These are phyloP conservation scores for Taphrina deformans DNA, from an alignment of 1,139 yeast species.

Conservation along the genomic window DNA sequence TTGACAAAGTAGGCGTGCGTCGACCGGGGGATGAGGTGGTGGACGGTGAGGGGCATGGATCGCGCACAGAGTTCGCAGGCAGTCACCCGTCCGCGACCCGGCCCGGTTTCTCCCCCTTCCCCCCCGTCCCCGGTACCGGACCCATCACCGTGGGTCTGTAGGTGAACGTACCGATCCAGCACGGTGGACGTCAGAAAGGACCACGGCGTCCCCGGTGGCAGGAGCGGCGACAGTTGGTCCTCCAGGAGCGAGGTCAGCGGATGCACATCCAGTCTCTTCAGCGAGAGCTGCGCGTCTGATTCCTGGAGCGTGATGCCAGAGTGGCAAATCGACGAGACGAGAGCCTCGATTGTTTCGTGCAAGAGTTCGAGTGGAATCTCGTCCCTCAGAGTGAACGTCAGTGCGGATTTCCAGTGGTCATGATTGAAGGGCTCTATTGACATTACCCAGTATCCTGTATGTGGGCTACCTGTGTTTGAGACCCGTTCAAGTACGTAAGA, in stretches of 20 bases:
- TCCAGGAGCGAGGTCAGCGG: neutral
- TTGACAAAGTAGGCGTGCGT: conserved; percentile 21
- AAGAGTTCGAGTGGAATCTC: conserved; percentile 1
- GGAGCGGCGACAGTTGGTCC: neutral
- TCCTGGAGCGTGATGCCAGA: neutral
- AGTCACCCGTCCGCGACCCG: conserved; percentile 1
- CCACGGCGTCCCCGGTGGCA: neutral
- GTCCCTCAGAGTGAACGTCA: neutral
- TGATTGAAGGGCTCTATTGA: neutral
- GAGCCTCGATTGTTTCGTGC: neutral
- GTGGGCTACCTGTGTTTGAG: no score
- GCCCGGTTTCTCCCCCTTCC: neutral
- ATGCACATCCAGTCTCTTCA: neutral
- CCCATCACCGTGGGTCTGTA: neutral
- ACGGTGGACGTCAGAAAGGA: neutral
- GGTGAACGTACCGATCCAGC: neutral
- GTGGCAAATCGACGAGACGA: neutral
- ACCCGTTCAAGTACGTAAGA: neutral
- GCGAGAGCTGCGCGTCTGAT: neutral
- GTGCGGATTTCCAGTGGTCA: neutral
- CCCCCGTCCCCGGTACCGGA: neutral
- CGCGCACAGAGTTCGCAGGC: conserved; percentile 29
- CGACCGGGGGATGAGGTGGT: conserved; percentile 29
- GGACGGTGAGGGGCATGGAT: conserved; percentile 28
- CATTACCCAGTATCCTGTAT: no score